phyloP scores from a whole-genome alignment of 768 basidiomycete genomes.

The Russula compacta region DNA sequence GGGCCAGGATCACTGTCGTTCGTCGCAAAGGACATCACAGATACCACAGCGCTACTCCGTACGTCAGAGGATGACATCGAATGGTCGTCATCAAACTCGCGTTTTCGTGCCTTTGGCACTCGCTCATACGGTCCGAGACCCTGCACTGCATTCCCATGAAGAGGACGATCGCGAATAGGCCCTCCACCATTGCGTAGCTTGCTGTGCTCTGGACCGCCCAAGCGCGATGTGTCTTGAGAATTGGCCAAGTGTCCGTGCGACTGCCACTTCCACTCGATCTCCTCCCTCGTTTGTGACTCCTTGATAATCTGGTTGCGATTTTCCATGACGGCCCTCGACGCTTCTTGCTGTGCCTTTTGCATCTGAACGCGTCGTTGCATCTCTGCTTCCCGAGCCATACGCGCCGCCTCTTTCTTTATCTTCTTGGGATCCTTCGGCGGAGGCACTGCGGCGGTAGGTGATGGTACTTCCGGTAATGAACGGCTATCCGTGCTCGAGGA shows the following conservation, averaged over 20 bases:
- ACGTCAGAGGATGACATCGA: slow-evolving; percentile 87
- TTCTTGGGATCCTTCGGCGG: slow-evolving; percentile 56
- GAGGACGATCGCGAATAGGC: slow-evolving; percentile 43
- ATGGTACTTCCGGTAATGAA: slow-evolving; percentile 45
- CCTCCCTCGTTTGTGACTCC: slow-evolving; percentile 39
- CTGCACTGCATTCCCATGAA: neutral
- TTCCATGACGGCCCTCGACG: slow-evolving; percentile 86
- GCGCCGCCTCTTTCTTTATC: slow-evolving; percentile 73
- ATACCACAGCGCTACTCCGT: slow-evolving; percentile 64
- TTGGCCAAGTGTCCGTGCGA: slow-evolving; percentile 29
- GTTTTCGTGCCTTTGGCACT: slow-evolving; percentile 64
- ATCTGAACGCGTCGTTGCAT: slow-evolving; percentile 71
- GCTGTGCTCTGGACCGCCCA: slow-evolving; percentile 21
- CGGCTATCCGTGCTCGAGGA: slow-evolving; percentile 65
- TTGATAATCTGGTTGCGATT: slow-evolving; percentile 75
- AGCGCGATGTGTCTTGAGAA: slow-evolving; percentile 23
- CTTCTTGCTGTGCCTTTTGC: slow-evolving; percentile 70
- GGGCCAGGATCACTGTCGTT: slow-evolving; percentile 86
- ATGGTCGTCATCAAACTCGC: slow-evolving; percentile 84
- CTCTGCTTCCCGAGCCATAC: slow-evolving; percentile 72
- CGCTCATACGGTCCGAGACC: slow-evolving; percentile 46
- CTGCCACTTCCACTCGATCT: slow-evolving; percentile 54
- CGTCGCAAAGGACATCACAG: slow-evolving; percentile 71
- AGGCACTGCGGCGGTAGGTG: slow-evolving; percentile 34
- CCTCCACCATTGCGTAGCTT: slow-evolving; percentile 47